Conservation (phyloP, 169 alveolate species). For the Babesia ovis region DNA sequence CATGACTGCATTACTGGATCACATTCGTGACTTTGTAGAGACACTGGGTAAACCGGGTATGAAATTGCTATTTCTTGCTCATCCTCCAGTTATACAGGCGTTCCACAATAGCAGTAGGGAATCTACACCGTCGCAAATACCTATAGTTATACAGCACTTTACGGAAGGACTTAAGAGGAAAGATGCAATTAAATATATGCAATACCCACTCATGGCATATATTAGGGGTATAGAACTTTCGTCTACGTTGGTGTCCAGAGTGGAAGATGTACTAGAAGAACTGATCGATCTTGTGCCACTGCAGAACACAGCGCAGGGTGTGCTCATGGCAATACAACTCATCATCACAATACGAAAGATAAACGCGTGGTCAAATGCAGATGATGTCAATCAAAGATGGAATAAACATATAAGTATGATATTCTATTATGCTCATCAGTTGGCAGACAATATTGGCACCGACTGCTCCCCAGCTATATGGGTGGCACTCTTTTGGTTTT, state of each 20-base stretch:
- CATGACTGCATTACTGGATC: constrained; percentile 28
- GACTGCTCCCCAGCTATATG: constrained; percentile 30
- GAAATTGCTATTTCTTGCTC: background rate
- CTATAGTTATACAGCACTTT: constrained; percentile 15
- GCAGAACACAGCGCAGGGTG: constrained; percentile 4
- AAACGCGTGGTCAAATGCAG: constrained; percentile 11
- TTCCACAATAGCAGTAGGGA: constrained; percentile 23
- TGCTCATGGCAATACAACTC: constrained; percentile 21
- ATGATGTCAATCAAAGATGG: background rate
- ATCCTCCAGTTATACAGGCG: constrained; percentile 24
- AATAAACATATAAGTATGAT: background rate
- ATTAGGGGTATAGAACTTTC: constrained; percentile 31
- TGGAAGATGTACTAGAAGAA: constrained; percentile 6
- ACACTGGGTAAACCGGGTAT: background rate
- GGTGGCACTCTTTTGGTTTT: constrained; percentile 35
- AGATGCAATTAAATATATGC: background rate
- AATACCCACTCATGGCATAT: constrained; percentile 19
- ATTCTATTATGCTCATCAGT: background rate
- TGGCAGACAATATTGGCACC: background rate
- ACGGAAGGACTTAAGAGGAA: constrained; percentile 8
- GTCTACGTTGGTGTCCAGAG: background rate
- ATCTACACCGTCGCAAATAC: constrained; percentile 19
- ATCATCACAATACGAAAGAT: constrained; percentile 9
- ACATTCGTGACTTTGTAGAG: constrained; percentile 21
- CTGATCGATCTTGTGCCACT: background rate